phyloP scores from a whole-genome alignment of 1,284 basidiomycete species.

The Malassezia brasiliensis region DNA sequence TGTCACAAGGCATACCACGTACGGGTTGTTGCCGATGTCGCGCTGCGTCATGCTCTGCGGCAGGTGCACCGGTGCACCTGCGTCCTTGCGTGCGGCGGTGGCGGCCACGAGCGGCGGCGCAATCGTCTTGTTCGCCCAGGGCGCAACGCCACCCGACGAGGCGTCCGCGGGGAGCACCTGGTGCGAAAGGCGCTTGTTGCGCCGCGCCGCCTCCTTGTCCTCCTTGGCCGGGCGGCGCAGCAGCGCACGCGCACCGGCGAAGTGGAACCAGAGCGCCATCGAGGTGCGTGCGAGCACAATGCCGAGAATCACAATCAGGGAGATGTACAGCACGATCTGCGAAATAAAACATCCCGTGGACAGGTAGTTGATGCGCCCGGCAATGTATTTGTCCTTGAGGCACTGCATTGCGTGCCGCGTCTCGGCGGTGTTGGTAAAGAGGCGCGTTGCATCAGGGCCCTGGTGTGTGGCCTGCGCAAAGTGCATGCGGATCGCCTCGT shows the following conservation, averaged over 20 bases:
- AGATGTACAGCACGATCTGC: slow-evolving; percentile 77
- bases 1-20: slow-evolving; percentile 87
- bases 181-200: slow-evolving; percentile 62
- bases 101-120: slow-evolving; percentile 71
- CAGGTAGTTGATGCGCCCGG: slow-evolving; percentile 91
- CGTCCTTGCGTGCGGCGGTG: background rate
- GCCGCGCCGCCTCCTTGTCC: slow-evolving; percentile 5
- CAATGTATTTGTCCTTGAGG: slow-evolving; percentile 49
- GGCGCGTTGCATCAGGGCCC: slow-evolving; percentile 73
- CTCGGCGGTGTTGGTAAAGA: slow-evolving; percentile 28
- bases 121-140: slow-evolving; percentile 65
- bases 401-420: slow-evolving; percentile 34
- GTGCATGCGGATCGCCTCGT: slow-evolving; percentile 69
- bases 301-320: slow-evolving; percentile 78
- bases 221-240: slow-evolving; percentile 54
- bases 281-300: slow-evolving; percentile 82
- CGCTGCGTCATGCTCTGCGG: slow-evolving; percentile 24
- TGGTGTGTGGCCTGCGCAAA: slow-evolving; percentile 51
- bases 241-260: slow-evolving; percentile 64
- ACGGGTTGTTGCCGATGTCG: slow-evolving; percentile 59
- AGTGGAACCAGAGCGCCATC: slow-evolving; percentile 94
- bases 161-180: slow-evolving; percentile 90
- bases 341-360: slow-evolving; percentile 91
- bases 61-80: slow-evolving; percentile 7
- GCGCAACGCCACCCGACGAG: slow-evolving; percentile 79